Evolutionary conservation across 768 basidiomycete species (phyloP).

Genomic region (Leccinum longicurvipes): DNA sequence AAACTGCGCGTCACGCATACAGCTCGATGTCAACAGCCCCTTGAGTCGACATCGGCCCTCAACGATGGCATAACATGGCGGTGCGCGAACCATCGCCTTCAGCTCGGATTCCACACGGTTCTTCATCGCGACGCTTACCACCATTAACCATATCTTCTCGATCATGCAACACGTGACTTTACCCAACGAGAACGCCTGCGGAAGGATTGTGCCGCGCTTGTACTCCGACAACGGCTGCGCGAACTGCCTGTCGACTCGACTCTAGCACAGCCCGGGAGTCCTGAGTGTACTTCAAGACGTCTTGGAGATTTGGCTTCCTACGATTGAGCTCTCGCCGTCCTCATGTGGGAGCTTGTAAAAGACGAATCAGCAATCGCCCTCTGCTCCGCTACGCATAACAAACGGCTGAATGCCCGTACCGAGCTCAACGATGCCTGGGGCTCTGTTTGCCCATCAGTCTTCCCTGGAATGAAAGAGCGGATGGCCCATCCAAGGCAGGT

Average conservation of each 20-base stretch:
- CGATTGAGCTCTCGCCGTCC: constrained; percentile 91
- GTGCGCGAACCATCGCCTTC: constrained; percentile 96
- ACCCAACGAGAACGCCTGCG: constrained; percentile 97
- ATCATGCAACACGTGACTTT: constrained; percentile 97
- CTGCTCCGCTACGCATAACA: too few relatives aligned
- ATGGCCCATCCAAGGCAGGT: constrained; percentile 82
- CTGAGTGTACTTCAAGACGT: constrained; percentile 81
- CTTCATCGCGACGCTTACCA: constrained; percentile 95
- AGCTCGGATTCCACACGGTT: constrained; percentile 98
- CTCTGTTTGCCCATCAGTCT: constrained; percentile 90
- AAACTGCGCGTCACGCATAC: constrained; percentile 98
- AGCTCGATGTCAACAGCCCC: constrained; percentile 78
- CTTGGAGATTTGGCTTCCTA: constrained; percentile 90
- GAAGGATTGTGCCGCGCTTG: constrained; percentile 89
- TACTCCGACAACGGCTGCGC: constrained; percentile 52
- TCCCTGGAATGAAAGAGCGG: constrained; percentile 83
- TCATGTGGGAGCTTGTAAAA: constrained; percentile 97
- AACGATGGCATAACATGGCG: constrained; percentile 89
- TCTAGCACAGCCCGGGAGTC: too few relatives aligned
- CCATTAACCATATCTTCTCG: constrained; percentile 97
- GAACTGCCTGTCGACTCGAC: constrained; percentile 52
- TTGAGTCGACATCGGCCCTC: constrained; percentile 81
- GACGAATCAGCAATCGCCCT: constrained; percentile 41
- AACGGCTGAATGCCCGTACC: constrained; percentile 45
- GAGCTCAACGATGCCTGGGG: constrained; percentile 48